Evolutionary conservation across 768 basidiomycete species (phyloP).

Genomic region (Hypsizygus marmoreus): DNA sequence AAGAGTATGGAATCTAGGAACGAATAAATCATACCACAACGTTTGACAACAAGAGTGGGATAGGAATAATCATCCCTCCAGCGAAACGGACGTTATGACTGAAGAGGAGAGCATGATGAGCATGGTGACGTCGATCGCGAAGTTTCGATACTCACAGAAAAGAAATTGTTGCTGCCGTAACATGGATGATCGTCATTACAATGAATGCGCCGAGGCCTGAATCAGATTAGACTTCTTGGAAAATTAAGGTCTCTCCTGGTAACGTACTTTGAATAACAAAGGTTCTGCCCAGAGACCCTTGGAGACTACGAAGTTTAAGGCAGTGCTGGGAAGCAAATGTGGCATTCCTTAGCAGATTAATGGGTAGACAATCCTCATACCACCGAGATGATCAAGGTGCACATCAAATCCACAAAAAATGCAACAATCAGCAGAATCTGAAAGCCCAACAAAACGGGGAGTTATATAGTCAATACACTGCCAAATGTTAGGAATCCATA

Average conservation of each 20-base stretch:
- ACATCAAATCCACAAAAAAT: conserved; percentile 21
- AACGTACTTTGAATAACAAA: conserved; percentile 24
- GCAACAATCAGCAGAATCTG: conserved; percentile 19
- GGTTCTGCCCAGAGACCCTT: conserved; percentile 21
- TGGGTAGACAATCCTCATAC: conserved; percentile 8
- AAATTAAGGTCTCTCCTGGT: not conserved
- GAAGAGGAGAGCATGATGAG: not conserved
- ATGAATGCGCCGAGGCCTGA: conserved; percentile 21
- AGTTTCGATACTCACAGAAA: conserved; percentile 13
- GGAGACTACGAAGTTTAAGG: conserved; percentile 22
- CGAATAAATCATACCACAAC: conserved; percentile 18
- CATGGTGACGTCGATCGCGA: not conserved
- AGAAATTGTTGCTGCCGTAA: conserved; percentile 16
- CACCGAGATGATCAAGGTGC: conserved; percentile 19
- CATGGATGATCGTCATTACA: conserved; percentile 21
- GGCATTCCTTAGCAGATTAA: not conserved
- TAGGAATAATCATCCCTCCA: conserved; percentile 20
- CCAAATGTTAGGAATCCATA: not conserved
- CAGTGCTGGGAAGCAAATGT: conserved; percentile 20
- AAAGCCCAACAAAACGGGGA: not conserved
- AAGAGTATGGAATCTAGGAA: not conserved
- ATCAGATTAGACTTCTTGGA: not conserved
- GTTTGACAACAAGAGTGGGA: conserved; percentile 20
- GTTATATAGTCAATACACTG: not conserved
- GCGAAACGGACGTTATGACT: not conserved